Conservation (phyloP, 1,284 basidiomycete species). For the Xerocomus nothofagi region DNA sequence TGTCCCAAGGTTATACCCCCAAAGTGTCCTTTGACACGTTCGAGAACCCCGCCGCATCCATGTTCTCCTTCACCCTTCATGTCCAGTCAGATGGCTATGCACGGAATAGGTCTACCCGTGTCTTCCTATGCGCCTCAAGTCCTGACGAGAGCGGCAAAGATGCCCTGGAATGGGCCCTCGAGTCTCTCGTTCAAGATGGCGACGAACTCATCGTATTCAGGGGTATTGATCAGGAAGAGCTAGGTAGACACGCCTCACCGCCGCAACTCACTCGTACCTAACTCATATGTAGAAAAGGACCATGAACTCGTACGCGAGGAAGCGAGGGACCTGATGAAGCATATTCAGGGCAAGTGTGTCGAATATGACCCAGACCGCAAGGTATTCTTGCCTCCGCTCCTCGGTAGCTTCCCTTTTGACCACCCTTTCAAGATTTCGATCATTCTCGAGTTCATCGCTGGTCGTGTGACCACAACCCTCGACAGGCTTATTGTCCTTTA, state of each 20-base stretch:
- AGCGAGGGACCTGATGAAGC: conserved; percentile 80
- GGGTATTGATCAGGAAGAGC: conserved; percentile 83
- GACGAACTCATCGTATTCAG: conserved; percentile 93
- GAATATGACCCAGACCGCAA: conserved; percentile 80
- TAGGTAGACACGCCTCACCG: conserved; percentile 49
- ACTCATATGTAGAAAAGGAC: conserved; percentile 56
- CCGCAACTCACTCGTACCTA: not conserved
- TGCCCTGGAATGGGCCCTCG: conserved; percentile 88
- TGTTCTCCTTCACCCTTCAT: conserved; percentile 73
- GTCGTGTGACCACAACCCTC: conserved; percentile 85
- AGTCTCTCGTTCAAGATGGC: conserved; percentile 85
- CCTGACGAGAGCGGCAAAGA: conserved; percentile 84
- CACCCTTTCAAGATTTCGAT: conserved; percentile 67
- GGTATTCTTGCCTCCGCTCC: conserved; percentile 37
- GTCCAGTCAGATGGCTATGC: conserved; percentile 85
- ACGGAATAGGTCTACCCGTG: conserved; percentile 79
- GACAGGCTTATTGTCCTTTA: conserved; percentile 94
- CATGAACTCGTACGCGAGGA: conserved; percentile 87
- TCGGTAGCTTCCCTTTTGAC: not conserved
- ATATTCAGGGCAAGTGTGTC: conserved; percentile 79
- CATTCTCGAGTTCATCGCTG: conserved; percentile 93
- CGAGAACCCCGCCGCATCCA: conserved; percentile 69
- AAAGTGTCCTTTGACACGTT: conserved; percentile 89
- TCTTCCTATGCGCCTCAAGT: conserved; percentile 89
- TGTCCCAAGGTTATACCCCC: conserved; percentile 63